Evolutionary conservation across 2,329 filamentous ascomycete species (phyloP), one percentile per base, ranked within the genome.

Genomic region (Scedosporium boydii): DNA sequence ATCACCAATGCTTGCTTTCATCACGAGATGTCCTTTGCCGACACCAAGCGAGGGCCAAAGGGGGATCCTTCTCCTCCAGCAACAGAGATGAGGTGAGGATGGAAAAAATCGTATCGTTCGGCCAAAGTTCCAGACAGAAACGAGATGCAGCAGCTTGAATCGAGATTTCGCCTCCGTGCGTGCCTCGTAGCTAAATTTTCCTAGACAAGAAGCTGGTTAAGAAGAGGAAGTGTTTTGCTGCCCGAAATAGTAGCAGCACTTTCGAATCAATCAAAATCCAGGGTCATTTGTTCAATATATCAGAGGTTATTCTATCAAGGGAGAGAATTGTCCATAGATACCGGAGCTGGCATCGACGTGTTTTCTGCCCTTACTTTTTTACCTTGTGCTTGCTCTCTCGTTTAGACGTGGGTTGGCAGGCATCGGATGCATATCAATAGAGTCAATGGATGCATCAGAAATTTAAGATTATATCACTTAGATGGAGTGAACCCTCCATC

Each of bases 171-270:
- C 7, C 29, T 34, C 29, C 29, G 3, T 4, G 55, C 55, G 55
- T 38, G 10, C 34, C 6, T 38, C 2, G 2, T 38, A 58, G 55
- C n/a, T 38, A n/a, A 58, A 41, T 2, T 58, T 58, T 58, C 55
- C 55, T 58, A 58, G 55, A 58, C 27, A 58, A 58, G 55, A 58
- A 58, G 55, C 55, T 58, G 55, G 55, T 23, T 34, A 58, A 14
- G 55, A n/a, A 23, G 21, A 9, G 12, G 4, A 38, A 58, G 55
- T 16, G 55, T 16, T 23, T 23, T 55, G 6, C 21, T 55, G 3
- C 51, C 51, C 5, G 23, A 55, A 55, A 55, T 55, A 23, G 12
- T 23, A 55, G 23, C 23, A 16, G 5, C 51, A 27, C 51, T 23
- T 55, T 55, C 18, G 18, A 23, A 23, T 27, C 23, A 38, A 38